phyloP scores from a whole-genome alignment of 1,284 basidiomycete genomes.

The Schizophyllum amplum region DNA sequence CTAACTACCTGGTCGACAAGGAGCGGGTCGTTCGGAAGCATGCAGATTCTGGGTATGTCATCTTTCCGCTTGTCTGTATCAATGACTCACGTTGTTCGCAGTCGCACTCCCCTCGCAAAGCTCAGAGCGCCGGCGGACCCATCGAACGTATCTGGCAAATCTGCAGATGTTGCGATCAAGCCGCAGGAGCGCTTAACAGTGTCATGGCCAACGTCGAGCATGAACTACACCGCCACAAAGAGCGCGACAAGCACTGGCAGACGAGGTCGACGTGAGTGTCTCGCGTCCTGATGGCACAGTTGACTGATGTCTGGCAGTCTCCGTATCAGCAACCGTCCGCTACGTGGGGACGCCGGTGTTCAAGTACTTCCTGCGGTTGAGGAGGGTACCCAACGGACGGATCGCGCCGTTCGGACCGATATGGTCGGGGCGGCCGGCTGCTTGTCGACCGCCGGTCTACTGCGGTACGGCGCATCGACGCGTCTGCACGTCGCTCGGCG shows the following conservation, averaged over 20 bases:
- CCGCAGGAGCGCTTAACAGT: slow-evolving; percentile 60
- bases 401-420: slow-evolving; percentile 60
- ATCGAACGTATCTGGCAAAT: slow-evolving; percentile 22
- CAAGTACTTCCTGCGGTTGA: slow-evolving; percentile 38
- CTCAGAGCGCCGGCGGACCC: slow-evolving; percentile 35
- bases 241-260: slow-evolving; percentile 82
- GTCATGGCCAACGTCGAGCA: slow-evolving; percentile 66
- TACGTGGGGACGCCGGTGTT: slow-evolving; percentile 50
- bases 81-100: slow-evolving; percentile 31
- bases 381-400: slow-evolving; percentile 24
- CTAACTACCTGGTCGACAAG: slow-evolving; percentile 65
- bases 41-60: slow-evolving; percentile 41
- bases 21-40: slow-evolving; percentile 54
- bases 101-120: slow-evolving; percentile 29
- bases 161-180: slow-evolving; percentile 41
- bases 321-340: slow-evolving; percentile 48
- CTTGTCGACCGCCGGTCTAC: slow-evolving; percentile 62
- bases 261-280: slow-evolving; percentile 64
- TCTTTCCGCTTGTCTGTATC: slow-evolving; percentile 1
- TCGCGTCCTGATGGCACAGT: background rate
- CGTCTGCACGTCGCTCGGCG: background rate
- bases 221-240: slow-evolving; percentile 59
- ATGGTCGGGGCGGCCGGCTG: slow-evolving; percentile 78
- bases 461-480: slow-evolving; percentile 3
- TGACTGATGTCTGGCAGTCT: slow-evolving; percentile 31